Percentiles rank a stretch among this genome's conserved stretches.
These are phyloP conservation scores for Aphanoascus verrucosus DNA, from an alignment of 2,329 filamentous ascomycete genomes.

Conservation along the genomic window DNA sequence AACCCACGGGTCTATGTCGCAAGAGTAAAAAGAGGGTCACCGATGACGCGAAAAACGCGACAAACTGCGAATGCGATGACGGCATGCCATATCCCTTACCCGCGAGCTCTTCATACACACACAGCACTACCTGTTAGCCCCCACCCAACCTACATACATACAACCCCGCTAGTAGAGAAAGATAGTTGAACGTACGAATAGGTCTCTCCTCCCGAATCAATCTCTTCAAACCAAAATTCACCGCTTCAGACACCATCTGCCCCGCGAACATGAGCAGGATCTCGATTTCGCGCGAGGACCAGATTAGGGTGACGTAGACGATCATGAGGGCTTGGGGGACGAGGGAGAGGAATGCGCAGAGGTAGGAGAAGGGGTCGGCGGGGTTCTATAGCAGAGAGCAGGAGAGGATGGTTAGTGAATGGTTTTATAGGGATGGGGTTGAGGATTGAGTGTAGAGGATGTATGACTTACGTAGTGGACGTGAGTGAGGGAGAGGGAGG, in stretches of 20 bases:
- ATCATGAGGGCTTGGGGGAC: constrained; percentile 85
- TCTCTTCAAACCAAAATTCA: constrained; percentile 84
- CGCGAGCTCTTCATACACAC: constrained; percentile 33
- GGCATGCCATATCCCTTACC: constrained; percentile 98
- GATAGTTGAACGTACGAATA: constrained; percentile 46
- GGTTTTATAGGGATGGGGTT: too few species aligned
- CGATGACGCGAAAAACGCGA: constrained; percentile 79
- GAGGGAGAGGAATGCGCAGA: constrained; percentile 88
- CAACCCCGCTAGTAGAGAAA: too few species aligned
- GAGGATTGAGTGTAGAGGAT: background rate
- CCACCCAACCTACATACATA: background rate
- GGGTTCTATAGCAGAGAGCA: constrained; percentile 62
- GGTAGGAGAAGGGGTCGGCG: constrained; percentile 67
- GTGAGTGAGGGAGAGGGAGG: constrained; percentile 87
- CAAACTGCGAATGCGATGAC: constrained; percentile 87
- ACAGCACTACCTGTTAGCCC: background rate
- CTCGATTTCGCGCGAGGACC: constrained; percentile 83
- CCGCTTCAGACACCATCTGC: constrained; percentile 78
- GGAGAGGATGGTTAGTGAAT: background rate
- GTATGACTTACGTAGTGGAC: constrained; percentile 73
- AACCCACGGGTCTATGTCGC: constrained; percentile 52
- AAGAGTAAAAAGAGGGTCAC: constrained; percentile 74
- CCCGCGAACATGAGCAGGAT: constrained; percentile 82
- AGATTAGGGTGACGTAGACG: constrained; percentile 79
- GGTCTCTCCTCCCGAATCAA: constrained; percentile 88